Evolutionary conservation across 208 protist species (phyloP).

Genomic region (Trypanosoma boissoni): DNA sequence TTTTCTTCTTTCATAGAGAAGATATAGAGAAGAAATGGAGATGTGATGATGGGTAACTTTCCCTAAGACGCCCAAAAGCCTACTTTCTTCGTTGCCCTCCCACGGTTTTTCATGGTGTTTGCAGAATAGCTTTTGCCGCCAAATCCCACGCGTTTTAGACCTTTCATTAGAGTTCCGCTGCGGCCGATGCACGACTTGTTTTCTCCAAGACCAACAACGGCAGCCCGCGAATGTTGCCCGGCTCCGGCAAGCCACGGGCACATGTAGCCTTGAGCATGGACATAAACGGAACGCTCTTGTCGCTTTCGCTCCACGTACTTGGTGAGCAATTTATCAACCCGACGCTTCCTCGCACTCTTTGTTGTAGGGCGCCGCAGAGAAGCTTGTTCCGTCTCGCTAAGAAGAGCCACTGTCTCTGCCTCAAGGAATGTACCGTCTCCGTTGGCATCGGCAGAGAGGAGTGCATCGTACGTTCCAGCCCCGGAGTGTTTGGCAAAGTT

Average conservation of each 20-base stretch:
- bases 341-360: slow-evolving; percentile 38
- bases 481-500: slow-evolving; percentile 65
- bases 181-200: slow-evolving; percentile 23
- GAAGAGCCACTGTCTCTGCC: slow-evolving; percentile 17
- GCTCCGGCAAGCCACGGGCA: slow-evolving; percentile 75
- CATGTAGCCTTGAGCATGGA: slow-evolving; percentile 90
- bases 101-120: slow-evolving; percentile 65
- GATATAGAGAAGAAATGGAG: too few species aligned
- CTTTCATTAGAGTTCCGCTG: slow-evolving; percentile 55
- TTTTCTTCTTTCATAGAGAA: too few species aligned
- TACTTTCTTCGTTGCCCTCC: slow-evolving; percentile 78
- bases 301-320: slow-evolving; percentile 72
- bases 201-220: slow-evolving; percentile 37
- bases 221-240: slow-evolving; percentile 25
- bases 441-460: slow-evolving; percentile 27
- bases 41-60: not conserved
- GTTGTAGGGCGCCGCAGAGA: slow-evolving; percentile 13
- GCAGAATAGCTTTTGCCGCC: slow-evolving; percentile 83
- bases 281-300: slow-evolving; percentile 72
- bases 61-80: slow-evolving; percentile 77
- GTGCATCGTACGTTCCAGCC: slow-evolving; percentile 63
- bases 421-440: slow-evolving; percentile 49
- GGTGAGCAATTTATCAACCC: slow-evolving; percentile 45
- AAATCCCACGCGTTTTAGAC: slow-evolving; percentile 72
- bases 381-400: slow-evolving; percentile 33